Conservation (phyloP, 345 rosid genomes). For the Hypericum androsaemum region DNA sequence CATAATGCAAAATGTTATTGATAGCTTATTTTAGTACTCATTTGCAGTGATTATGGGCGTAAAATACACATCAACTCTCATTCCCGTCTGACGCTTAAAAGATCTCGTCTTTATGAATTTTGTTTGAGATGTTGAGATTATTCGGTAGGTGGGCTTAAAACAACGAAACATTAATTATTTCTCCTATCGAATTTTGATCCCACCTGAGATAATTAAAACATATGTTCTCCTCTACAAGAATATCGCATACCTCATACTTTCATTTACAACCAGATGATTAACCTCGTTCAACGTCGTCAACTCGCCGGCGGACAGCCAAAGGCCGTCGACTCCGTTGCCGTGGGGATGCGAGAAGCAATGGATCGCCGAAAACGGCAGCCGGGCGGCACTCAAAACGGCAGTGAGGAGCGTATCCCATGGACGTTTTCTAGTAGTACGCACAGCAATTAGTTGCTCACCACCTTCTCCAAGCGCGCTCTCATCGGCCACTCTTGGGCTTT, state of each 20-base stretch:
- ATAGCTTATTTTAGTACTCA: too few relatives aligned
- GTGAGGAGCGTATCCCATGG: slow-evolving; percentile 27
- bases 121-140: too few relatives aligned
- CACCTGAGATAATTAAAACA: too few relatives aligned
- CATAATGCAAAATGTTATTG: too few relatives aligned
- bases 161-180: too few relatives aligned
- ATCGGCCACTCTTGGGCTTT: slow-evolving; percentile 65
- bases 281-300: slow-evolving; percentile 53
- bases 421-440: slow-evolving; percentile 4
- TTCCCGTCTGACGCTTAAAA: too few relatives aligned
- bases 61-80: too few relatives aligned
- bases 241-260: slow-evolving; percentile 88
- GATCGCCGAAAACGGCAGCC: slow-evolving; percentile 23
- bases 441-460: slow-evolving; percentile 16
- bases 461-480: slow-evolving; percentile 38
- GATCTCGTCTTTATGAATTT: too few relatives aligned
- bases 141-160: too few relatives aligned
- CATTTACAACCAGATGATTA: slow-evolving; percentile 81
- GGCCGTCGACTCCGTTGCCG: slow-evolving; percentile 49
- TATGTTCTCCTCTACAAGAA: slow-evolving; percentile 42
- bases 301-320: slow-evolving; percentile 58
- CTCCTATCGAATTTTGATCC: too few relatives aligned
- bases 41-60: too few relatives aligned
- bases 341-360: slow-evolving; percentile 71
- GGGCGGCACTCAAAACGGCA: slow-evolving; percentile 27